phyloP scores from a whole-genome alignment of 805 yeast species.

The Candida caryicola region DNA sequence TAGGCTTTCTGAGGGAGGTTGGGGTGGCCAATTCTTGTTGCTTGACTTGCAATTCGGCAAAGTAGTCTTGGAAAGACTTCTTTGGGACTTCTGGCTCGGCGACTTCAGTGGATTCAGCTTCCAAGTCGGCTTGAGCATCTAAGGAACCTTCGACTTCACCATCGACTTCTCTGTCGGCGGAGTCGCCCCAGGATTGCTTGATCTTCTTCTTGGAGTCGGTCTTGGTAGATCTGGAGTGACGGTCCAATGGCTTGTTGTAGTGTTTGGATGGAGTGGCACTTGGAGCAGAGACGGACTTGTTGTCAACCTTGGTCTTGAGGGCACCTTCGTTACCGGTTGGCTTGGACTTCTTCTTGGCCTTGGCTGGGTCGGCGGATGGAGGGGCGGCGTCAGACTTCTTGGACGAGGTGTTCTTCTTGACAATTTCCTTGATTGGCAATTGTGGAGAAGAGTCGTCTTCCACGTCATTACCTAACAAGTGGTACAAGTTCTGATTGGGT shows the following conservation, averaged over 20 bases:
- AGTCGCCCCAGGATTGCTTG: constrained; percentile 86
- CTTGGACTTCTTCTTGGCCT: constrained; percentile 67
- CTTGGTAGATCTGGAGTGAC: constrained; percentile 82
- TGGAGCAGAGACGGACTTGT: constrained; percentile 64
- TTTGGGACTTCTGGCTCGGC: constrained; percentile 50
- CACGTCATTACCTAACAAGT: constrained; percentile 84
- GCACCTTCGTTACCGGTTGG: constrained; percentile 90
- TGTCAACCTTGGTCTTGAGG: constrained; percentile 58
- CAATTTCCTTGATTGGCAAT: constrained; percentile 67
- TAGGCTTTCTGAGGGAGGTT: constrained; percentile 46
- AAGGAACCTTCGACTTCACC: constrained; percentile 53
- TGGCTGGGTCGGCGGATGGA: constrained; percentile 75
- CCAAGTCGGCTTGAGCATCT: constrained; percentile 42
- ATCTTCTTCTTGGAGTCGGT: constrained; percentile 81
- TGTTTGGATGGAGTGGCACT: constrained; percentile 51
- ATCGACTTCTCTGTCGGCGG: constrained; percentile 60
- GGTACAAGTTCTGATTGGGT: constrained; percentile 65
- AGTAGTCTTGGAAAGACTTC: constrained; percentile 84
- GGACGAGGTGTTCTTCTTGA: constrained; percentile 78
- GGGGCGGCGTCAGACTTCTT: constrained; percentile 85
- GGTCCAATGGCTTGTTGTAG: constrained; percentile 67
- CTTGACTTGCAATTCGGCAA: constrained; percentile 58
- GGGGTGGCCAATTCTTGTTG: constrained; percentile 39
- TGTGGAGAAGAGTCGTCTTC: constrained; percentile 67
- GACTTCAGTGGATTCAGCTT: constrained; percentile 38